Conservation (phyloP, 2,329 filamentous ascomycete species). For the Penicillium brasilianum region DNA sequence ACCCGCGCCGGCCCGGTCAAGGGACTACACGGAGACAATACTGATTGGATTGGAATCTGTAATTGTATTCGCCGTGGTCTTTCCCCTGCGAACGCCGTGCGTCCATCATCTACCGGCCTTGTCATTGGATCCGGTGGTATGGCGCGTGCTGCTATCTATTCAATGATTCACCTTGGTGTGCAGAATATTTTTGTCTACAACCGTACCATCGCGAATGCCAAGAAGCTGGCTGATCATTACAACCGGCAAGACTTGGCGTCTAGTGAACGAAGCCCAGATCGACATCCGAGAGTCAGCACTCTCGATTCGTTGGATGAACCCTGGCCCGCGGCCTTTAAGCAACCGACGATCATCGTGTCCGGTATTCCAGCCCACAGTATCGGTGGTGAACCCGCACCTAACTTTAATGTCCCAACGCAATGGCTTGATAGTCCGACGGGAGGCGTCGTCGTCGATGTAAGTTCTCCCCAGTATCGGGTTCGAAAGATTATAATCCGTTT, state of each 20-base stretch:
- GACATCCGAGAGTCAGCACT: slow-evolving; percentile 35
- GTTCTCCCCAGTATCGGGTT: slow-evolving; percentile 12
- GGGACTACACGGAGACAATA: slow-evolving; percentile 78
- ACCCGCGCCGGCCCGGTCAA: slow-evolving; percentile 69
- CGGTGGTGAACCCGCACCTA: slow-evolving; percentile 41
- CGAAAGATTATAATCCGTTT: neutral
- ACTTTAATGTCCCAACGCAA: slow-evolving; percentile 42
- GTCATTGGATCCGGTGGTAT: slow-evolving; percentile 66
- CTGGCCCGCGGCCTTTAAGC: slow-evolving; percentile 42
- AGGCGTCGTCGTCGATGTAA: slow-evolving; percentile 48
- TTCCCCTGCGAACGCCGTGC: slow-evolving; percentile 71
- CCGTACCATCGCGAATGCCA: slow-evolving; percentile 42
- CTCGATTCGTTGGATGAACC: slow-evolving; percentile 36
- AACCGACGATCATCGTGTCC: slow-evolving; percentile 46
- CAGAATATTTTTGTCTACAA: slow-evolving; percentile 48
- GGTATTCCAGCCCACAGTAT: slow-evolving; percentile 47
- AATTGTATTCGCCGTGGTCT: slow-evolving; percentile 74
- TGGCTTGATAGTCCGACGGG: slow-evolving; percentile 48
- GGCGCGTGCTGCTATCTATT: slow-evolving; percentile 49
- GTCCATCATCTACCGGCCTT: slow-evolving; percentile 60
- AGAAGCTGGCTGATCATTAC: slow-evolving; percentile 44
- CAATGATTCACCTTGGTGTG: slow-evolving; percentile 46
- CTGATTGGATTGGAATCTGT: slow-evolving; percentile 79
- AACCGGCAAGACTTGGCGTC: slow-evolving; percentile 39
- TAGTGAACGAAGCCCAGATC: slow-evolving; percentile 20